phyloP scores from a whole-genome alignment of 73 alveolate species.

The Paramecium octaurelia region DNA sequence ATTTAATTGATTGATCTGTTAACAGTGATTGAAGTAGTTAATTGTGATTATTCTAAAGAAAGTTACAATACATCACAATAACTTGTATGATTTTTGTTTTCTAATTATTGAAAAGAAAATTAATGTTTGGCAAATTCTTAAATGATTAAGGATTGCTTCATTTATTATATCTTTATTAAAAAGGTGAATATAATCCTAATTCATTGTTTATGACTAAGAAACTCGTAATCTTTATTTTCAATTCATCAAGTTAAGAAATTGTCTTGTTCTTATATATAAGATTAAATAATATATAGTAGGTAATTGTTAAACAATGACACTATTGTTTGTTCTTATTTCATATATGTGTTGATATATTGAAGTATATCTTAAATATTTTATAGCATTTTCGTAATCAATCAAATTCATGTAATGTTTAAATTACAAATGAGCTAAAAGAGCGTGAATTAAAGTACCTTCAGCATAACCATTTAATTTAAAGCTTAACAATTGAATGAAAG shows the following conservation, averaged over 20 bases:
- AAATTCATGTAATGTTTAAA: neutral
- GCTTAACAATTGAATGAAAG: neutral
- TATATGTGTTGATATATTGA: neutral
- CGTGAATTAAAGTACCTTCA: neutral
- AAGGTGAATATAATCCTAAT: neutral
- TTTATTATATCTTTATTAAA: neutral
- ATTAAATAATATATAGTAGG: neutral
- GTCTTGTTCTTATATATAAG: neutral
- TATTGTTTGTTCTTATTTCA: neutral
- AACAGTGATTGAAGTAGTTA: neutral
- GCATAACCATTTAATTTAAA: neutral
- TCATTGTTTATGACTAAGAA: neutral
- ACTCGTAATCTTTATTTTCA: neutral
- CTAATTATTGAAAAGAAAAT: neutral
- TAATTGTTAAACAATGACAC: neutral
- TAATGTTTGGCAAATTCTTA: neutral
- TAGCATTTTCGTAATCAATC: neutral
- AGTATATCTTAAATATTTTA: neutral
- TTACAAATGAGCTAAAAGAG: neutral
- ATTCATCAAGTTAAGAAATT: neutral
- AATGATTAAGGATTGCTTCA: neutral
- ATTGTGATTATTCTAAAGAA: neutral
- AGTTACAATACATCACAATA: neutral
- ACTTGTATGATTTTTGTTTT: neutral
- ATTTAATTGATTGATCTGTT: neutral